phyloP scores from a whole-genome alignment of 345 rosid genomes.

The Ceriops tagal region DNA sequence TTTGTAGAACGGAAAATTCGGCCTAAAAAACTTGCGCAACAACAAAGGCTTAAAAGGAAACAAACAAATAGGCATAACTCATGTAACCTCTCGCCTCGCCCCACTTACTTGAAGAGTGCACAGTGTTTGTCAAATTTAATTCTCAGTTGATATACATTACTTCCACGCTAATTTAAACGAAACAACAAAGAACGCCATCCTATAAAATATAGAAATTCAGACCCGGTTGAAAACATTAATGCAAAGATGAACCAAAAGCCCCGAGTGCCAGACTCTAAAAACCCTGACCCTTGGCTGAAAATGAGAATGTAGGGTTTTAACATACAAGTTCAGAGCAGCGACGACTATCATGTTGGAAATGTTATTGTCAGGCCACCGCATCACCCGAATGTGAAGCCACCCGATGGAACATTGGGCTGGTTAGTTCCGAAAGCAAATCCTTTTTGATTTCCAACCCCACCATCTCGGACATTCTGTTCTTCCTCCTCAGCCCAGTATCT shows the following conservation, averaged over 20 bases:
- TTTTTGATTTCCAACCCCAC: slow-evolving; percentile 13
- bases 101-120: no score
- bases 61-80: no score
- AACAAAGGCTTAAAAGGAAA: no score
- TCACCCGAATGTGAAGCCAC: slow-evolving; percentile 27
- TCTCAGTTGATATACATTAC: not conserved
- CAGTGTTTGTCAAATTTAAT: no score
- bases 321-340: slow-evolving; percentile 1
- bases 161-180: not conserved
- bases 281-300: slow-evolving; percentile 35
- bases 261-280: slow-evolving; percentile 37
- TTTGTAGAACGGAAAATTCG: no score
- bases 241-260: slow-evolving; percentile 24
- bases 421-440: slow-evolving; percentile 23
- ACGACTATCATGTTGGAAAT: not conserved
- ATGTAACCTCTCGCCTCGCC: no score
- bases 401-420: slow-evolving; percentile 22
- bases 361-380: not conserved
- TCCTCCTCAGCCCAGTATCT: slow-evolving; percentile 37
- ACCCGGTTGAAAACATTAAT: slow-evolving; percentile 13
- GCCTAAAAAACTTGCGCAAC: no score
- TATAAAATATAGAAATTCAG: not conserved
- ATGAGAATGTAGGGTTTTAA: slow-evolving; percentile 6
- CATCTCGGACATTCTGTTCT: slow-evolving; percentile 13
- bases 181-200: not conserved